Conservation (phyloP, 2,329 filamentous ascomycete genomes). For the Penicillium brasilianum region DNA sequence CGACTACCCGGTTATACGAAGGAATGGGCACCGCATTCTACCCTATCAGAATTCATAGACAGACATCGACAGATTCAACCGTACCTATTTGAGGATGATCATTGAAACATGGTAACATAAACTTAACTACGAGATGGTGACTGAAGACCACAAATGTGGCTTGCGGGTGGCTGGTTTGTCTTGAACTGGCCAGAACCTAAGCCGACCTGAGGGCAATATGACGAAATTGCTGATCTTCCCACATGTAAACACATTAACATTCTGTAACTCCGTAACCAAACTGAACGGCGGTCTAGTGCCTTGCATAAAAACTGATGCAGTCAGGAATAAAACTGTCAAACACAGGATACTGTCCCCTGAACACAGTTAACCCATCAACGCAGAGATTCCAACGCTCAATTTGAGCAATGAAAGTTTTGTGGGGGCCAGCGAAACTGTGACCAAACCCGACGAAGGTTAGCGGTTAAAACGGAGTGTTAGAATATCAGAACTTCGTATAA, state of each 20-base stretch:
- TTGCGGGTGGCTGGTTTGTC: neutral
- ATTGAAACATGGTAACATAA: neutral
- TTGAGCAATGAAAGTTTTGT: neutral
- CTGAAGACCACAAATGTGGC: neutral
- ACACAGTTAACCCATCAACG: slow-evolving; percentile 1
- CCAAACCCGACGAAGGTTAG: neutral
- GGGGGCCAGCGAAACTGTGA: neutral
- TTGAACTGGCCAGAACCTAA: neutral
- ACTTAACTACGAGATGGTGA: neutral
- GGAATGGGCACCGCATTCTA: neutral
- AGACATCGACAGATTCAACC: neutral
- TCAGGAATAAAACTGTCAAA: neutral
- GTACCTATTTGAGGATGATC: neutral
- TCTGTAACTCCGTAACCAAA: neutral
- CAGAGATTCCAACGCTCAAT: neutral
- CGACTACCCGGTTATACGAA: neutral
- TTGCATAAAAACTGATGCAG: slow-evolving; percentile 2
- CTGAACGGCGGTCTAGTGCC: neutral
- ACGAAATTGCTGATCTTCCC: neutral
- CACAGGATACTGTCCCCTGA: neutral
- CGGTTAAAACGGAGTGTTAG: neutral
- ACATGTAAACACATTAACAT: neutral
- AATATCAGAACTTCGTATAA: neutral
- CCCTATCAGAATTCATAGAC: neutral
- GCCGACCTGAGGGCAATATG: neutral